phyloP scores from a whole-genome alignment of 2,329 filamentous ascomycete genomes.

The Penicillium sp. region DNA sequence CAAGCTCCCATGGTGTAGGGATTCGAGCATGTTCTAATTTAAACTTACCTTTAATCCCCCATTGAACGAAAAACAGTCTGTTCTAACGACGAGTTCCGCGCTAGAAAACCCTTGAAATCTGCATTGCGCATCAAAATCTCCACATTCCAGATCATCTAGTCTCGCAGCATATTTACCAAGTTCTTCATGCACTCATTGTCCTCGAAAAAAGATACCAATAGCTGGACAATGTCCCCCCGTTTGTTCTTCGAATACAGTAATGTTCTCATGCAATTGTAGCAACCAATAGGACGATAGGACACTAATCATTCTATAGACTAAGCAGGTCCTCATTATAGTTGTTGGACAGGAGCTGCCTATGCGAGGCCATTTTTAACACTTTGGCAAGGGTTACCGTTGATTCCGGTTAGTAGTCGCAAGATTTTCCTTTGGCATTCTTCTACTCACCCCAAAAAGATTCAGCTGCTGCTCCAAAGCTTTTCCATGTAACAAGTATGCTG shows the following conservation, averaged over 20 bases:
- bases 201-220: conserved; percentile 18
- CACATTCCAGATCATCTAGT: conserved; percentile 21
- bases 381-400: conserved; percentile 60
- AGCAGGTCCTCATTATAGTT: conserved; percentile 59
- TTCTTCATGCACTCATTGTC: conserved; percentile 13
- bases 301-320: conserved; percentile 34
- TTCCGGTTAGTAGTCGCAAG: conserved; percentile 48
- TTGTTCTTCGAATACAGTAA: conserved; percentile 15
- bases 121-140: conserved; percentile 17
- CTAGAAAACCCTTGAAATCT: conserved; percentile 18
- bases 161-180: conserved; percentile 9
- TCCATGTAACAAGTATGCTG: conserved; percentile 60
- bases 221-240: conserved; percentile 15
- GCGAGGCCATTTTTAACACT: conserved; percentile 59
- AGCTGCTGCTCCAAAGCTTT: conserved; percentile 62
- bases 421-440: background rate
- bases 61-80: conserved; percentile 13
- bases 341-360: conserved; percentile 59
- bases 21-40: background rate
- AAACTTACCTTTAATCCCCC: background rate
- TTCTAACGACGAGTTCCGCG: conserved; percentile 12
- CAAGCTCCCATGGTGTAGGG: background rate
- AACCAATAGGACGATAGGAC: conserved; percentile 11
- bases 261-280: conserved; percentile 8
- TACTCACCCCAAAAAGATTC: conserved; percentile 47